phyloP scores from a whole-genome alignment of 768 basidiomycete species.

The Asterophora parasitica region DNA sequence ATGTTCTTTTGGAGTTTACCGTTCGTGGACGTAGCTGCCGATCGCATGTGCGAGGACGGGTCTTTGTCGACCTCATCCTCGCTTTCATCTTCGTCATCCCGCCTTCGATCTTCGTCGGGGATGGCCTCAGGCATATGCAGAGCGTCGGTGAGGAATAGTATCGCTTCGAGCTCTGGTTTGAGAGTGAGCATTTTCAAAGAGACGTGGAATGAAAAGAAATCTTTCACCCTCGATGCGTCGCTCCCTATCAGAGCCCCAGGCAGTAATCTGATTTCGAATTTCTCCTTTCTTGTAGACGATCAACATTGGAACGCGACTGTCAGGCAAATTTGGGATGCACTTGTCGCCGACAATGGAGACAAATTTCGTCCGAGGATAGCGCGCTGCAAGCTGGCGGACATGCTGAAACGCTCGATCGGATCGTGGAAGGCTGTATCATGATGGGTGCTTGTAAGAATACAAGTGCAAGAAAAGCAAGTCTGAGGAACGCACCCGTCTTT shows the following conservation, averaged over 20 bases:
- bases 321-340: conserved; percentile 95
- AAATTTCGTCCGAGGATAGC: conserved; percentile 90
- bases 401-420: conserved; percentile 75
- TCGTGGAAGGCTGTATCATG: conserved; percentile 57
- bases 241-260: conserved; percentile 80
- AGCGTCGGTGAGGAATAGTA: conserved; percentile 60
- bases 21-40: conserved; percentile 55
- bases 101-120: conserved; percentile 23
- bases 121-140: conserved; percentile 53
- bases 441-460: not conserved
- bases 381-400: conserved; percentile 66
- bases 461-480: not conserved
- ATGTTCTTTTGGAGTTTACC: conserved; percentile 50
- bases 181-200: conserved; percentile 3
- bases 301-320: conserved; percentile 84
- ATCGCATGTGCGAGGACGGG: conserved; percentile 50
- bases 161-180: conserved; percentile 61
- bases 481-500: conserved; percentile 77
- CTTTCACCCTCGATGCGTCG: conserved; percentile 67
- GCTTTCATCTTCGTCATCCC: conserved; percentile 39
- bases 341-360: conserved; percentile 93
- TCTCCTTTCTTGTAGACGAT: conserved; percentile 93
- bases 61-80: conserved; percentile 44
- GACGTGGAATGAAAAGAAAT: not conserved
- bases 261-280: conserved; percentile 76